These are phyloP conservation scores for Coemansia sp. DNA, from an alignment of 192 early-diverging fungal species.

Conservation along the genomic window DNA sequence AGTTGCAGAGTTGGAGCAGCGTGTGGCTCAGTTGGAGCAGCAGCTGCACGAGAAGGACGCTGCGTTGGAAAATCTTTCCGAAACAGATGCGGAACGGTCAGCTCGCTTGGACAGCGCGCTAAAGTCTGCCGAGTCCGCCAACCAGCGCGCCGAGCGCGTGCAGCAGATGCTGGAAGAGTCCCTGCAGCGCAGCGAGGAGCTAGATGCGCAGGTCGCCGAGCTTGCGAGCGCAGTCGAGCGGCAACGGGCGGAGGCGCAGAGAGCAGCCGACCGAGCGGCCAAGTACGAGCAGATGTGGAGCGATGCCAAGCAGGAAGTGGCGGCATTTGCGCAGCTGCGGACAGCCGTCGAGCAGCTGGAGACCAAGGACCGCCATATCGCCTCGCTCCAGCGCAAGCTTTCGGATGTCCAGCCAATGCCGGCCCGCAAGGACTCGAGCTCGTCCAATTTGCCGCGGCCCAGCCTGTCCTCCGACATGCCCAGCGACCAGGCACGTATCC, in stretches of 20 bases:
- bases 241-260: constrained; percentile 27
- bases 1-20: constrained; percentile 11
- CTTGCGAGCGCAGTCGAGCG: constrained; percentile 18
- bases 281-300: constrained; percentile 48
- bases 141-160: constrained; percentile 43
- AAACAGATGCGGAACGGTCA: constrained; percentile 9
- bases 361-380: constrained; percentile 41
- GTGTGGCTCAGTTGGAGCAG: constrained; percentile 13
- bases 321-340: constrained; percentile 28
- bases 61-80: constrained; percentile 11
- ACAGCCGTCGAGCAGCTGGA: constrained; percentile 34
- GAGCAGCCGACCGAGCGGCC: constrained; percentile 16
- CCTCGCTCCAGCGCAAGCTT: constrained; percentile 42
- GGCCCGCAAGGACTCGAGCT: constrained; percentile 3
- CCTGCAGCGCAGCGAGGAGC: constrained; percentile 19
- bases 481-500: constrained; percentile 6
- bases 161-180: constrained; percentile 39
- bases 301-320: constrained; percentile 35
- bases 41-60: constrained; percentile 22
- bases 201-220: constrained; percentile 12
- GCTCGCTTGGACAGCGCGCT: constrained; percentile 32
- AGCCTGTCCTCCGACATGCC: constrained; percentile 21
- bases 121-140: constrained; percentile 28
- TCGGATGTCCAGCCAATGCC: constrained; percentile 9
- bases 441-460: constrained; percentile 6